Conservation (phyloP, 2,329 filamentous ascomycete genomes). For the Ophiostoma ips region DNA sequence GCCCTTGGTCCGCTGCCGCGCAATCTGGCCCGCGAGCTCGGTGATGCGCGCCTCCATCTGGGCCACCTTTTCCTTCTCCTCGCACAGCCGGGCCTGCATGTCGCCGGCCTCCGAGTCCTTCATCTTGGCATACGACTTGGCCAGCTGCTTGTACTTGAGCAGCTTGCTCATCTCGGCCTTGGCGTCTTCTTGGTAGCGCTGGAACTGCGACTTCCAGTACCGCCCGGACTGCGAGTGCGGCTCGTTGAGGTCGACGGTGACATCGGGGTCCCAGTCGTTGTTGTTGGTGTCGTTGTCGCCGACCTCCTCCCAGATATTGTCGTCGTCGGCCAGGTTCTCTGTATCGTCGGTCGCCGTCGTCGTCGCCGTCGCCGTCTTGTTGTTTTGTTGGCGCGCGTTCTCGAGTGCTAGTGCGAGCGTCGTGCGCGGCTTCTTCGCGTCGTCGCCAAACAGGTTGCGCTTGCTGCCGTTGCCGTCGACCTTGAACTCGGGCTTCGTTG, state of each 20-base stretch:
- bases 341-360: neutral
- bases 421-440: slow-evolving; percentile 21
- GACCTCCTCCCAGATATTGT: slow-evolving; percentile 42
- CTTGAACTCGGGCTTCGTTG: slow-evolving; percentile 18
- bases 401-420: slow-evolving; percentile 32
- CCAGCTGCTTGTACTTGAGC: slow-evolving; percentile 64
- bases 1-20: slow-evolving; percentile 23
- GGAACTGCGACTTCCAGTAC: slow-evolving; percentile 70
- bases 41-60: slow-evolving; percentile 49
- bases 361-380: slow-evolving; percentile 4
- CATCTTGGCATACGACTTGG: slow-evolving; percentile 64
- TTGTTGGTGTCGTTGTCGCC: slow-evolving; percentile 22
- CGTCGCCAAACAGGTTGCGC: slow-evolving; percentile 11
- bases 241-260: slow-evolving; percentile 57
- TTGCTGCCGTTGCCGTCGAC: slow-evolving; percentile 12
- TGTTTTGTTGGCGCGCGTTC: slow-evolving; percentile 21
- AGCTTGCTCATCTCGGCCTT: slow-evolving; percentile 63
- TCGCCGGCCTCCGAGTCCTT: slow-evolving; percentile 61
- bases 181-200: slow-evolving; percentile 59
- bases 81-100: slow-evolving; percentile 49
- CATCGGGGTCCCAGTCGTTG: slow-evolving; percentile 35
- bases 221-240: slow-evolving; percentile 61
- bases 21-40: slow-evolving; percentile 45
- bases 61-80: slow-evolving; percentile 52
- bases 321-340: slow-evolving; percentile 13